Conservation (phyloP, 305 asterid species). For the Caryopteris hybrid region DNA sequence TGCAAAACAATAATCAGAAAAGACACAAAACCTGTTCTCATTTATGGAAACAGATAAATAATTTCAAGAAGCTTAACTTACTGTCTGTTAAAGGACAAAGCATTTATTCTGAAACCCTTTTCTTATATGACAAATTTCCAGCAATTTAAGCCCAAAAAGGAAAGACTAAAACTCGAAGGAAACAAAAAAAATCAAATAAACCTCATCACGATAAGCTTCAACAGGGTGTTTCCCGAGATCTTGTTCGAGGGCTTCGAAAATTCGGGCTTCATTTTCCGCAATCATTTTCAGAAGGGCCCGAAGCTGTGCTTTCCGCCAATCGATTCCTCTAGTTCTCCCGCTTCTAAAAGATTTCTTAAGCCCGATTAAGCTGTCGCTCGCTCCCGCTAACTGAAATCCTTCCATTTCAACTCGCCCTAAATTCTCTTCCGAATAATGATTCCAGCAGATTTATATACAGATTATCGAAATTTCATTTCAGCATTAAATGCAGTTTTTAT, state of each 20-base stretch:
- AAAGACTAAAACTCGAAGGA: background rate
- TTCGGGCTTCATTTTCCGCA: constrained; percentile 54
- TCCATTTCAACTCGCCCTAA: constrained; percentile 22
- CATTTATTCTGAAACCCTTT: background rate
- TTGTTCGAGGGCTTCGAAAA: constrained; percentile 60
- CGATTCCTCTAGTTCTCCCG: constrained; percentile 58
- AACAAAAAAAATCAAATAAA: background rate
- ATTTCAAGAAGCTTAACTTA: background rate
- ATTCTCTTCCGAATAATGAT: background rate
- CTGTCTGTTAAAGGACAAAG: background rate
- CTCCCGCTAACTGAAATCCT: constrained; percentile 18
- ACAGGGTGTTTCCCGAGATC: constrained; percentile 88
- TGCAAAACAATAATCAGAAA: background rate
- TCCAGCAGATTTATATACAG: background rate
- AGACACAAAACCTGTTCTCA: background rate
- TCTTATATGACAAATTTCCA: background rate
- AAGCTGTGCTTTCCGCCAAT: constrained; percentile 85
- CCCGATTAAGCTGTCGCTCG: constrained; percentile 25
- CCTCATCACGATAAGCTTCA: constrained; percentile 93
- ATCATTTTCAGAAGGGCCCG: constrained; percentile 53
- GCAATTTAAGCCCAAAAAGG: background rate
- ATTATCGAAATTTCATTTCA: background rate
- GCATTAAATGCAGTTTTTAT: background rate
- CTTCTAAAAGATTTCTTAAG: constrained; percentile 43
- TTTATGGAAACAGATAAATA: background rate